Evolutionary conservation across 805 yeast species (phyloP), one percentile per base, ranked within the genome.

Genomic region (Cephaloascus fragrans): DNA sequence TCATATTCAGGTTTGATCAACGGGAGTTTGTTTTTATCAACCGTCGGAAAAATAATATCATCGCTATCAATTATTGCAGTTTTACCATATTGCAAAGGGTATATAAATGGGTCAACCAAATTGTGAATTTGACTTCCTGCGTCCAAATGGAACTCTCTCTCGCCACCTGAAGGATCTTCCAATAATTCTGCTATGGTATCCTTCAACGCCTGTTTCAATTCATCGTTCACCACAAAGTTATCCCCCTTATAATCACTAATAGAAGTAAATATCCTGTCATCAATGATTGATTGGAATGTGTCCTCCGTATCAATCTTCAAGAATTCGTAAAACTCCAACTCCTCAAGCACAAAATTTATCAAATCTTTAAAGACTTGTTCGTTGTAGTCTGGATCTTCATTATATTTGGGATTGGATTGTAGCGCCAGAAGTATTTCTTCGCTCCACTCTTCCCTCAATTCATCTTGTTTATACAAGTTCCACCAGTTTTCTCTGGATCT

Each of bases 51-150:
- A 12, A n/a, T 12, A 26, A 19, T 26, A 15, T 38, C 40, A 20
- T 41, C 38, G 3, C 38, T 35, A 3, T 16, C 32, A 19, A 39
- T 20, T 17, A 55, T 42, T 6, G 55, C 53, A 4, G 64, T 56
- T 15, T 9, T 42, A 0, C 55, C 63, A 38, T 62, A 63, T 32
- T 46, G 56, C 20, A 56, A 44, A 5, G 67, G 64, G 35, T 50
- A 65, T 33, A 67, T 50, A 15, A 69, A 63, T 18, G 71, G 71
- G 39, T 67, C 71, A 10, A 59, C 67, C 18, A 66, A 50, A 42
- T 64, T 64, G 17, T 62, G 43, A 2, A 64, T 69, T 44, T 59
- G 56, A 14, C 60, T 47, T 35, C 63, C 45, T 8, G 65, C 53
- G 3, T 54, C 55, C 10, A 69, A 69, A 41, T 63, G 69, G 45